Evolutionary conservation across 208 protist genomes (phyloP), one percentile per base, ranked within the genome.

Genomic region (Wallacemonas sp.): DNA sequence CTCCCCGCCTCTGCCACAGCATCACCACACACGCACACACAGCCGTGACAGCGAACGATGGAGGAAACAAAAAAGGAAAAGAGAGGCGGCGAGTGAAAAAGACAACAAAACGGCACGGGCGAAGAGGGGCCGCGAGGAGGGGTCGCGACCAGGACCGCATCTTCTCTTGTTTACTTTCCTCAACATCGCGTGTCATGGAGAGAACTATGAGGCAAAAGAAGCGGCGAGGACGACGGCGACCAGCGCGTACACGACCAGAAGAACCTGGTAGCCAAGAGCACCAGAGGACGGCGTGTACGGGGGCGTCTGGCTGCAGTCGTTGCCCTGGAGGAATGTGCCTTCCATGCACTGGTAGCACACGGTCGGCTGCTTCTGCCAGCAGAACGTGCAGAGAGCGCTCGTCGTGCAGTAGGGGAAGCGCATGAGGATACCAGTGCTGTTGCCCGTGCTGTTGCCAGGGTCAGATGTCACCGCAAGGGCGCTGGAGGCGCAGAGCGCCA

Each of bases 271-370:
- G 48, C 14, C 25, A 11, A 31, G 7, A 22, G 42, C 11, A 16
- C 16, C 48, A 22, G 5, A 14, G 18, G 25, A 26, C 14, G 48
- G 48, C 25, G 26, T 32, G 48, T 55, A 55, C 20, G 25, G 23
- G 1, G 48, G 48, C 7, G 10, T 18, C 26, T 55, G 48, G 48
- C 25, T 31, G 48, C 48, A 55, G 48, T 55, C 48, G 11, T 31
- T 26, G 26, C 23, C 25, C 10, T 25, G 25, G 11, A 55, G 48
- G 48, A 32, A 31, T 4, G 48, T 33, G 48, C 48, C 48, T 7
- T 7, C 20, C 48, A 55, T 55, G 48, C 48, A 55, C 18, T 26
- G 26, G 48, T 55, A 55, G 48, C 48, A 55, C 48, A 55, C 48
- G 8, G 48, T 55, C 7, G 48, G 48, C 48, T 55, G 48, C 26